These are phyloP conservation scores for Hippophae gyantsensis DNA, from an alignment of 306 rosid genomes.

Conservation along the genomic window DNA sequence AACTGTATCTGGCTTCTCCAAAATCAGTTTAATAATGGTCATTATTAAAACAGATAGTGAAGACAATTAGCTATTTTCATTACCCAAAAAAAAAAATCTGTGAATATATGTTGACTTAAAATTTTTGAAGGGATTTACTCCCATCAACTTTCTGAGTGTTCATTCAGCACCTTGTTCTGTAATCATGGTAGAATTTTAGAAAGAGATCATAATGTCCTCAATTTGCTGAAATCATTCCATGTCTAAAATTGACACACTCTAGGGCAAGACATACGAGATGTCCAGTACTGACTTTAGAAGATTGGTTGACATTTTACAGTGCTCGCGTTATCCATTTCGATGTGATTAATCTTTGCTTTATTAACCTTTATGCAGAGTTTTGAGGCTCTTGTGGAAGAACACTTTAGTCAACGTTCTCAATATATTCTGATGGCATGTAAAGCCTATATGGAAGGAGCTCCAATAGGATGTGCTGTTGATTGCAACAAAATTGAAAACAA, in stretches of 20 bases:
- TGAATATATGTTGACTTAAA: no score
- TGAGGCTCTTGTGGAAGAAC: slow-evolving; percentile 68
- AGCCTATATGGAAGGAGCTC: slow-evolving; percentile 72
- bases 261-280: neutral
- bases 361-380: slow-evolving; percentile 57
- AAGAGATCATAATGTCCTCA: no score
- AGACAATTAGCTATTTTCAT: neutral
- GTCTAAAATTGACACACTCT: no score
- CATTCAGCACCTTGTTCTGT: neutral
- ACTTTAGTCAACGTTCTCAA: slow-evolving; percentile 44
- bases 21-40: neutral
- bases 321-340: neutral
- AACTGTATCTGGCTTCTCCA: neutral
- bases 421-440: slow-evolving; percentile 59
- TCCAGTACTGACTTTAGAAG: neutral
- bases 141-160: neutral
- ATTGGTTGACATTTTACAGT: neutral
- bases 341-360: slow-evolving; percentile 10
- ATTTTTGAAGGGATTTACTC: neutral
- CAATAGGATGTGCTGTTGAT: slow-evolving; percentile 49
- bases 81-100: no score
- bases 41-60: neutral
- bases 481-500: slow-evolving; percentile 25
- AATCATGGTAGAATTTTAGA: no score
- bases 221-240: no score